Conservation (phyloP, 805 yeast genomes). For the Sungouiozyma intestinalis region DNA sequence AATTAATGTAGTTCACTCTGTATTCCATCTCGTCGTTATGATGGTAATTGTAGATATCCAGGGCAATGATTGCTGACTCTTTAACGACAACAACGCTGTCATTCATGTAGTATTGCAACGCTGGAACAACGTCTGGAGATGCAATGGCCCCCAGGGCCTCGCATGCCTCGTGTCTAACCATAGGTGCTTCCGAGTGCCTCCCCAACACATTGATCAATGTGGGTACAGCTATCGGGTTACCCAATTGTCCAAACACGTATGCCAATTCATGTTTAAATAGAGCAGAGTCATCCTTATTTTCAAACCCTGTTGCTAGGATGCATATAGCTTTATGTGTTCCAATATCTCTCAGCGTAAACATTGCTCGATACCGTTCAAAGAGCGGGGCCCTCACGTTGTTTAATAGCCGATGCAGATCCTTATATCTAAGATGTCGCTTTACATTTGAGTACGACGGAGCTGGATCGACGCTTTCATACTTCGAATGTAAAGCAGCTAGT, state of each 20-base stretch:
- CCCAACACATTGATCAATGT: constrained; percentile 72
- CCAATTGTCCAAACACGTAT: constrained; percentile 91
- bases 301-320: constrained; percentile 80
- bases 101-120: constrained; percentile 61
- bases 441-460: constrained; percentile 84
- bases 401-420: constrained; percentile 38
- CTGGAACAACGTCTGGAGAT: constrained; percentile 85
- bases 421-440: constrained; percentile 52
- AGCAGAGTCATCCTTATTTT: constrained; percentile 57
- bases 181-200: constrained; percentile 73
- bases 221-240: constrained; percentile 86
- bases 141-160: constrained; percentile 96
- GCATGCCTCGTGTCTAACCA: constrained; percentile 99
- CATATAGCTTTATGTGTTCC: constrained; percentile 87
- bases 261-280: constrained; percentile 95
- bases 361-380: constrained; percentile 91
- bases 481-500: constrained; percentile 42
- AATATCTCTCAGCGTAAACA: constrained; percentile 92
- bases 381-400: constrained; percentile 68
- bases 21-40: constrained; percentile 72
- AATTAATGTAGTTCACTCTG: constrained; percentile 19
- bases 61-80: constrained; percentile 90
- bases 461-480: constrained; percentile 85
- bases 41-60: constrained; percentile 96
- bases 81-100: constrained; percentile 84